Evolutionary conservation across 805 yeast genomes (phyloP).

Genomic region (Candida ulmi): DNA sequence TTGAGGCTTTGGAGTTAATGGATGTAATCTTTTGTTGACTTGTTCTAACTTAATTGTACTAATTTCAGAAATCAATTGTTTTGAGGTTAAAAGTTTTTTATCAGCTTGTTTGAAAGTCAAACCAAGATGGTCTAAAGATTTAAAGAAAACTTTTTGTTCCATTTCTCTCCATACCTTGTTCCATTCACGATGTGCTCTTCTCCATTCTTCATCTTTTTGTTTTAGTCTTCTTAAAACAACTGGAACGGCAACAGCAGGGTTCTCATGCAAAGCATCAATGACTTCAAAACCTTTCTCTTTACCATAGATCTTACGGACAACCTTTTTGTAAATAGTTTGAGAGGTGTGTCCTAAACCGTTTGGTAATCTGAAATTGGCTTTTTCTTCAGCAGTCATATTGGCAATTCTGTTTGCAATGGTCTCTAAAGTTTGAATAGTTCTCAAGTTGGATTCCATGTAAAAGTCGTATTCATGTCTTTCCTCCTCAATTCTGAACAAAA

Average conservation of each 20-base stretch:
- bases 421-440: slow-evolving; percentile 93
- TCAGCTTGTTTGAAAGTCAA: slow-evolving; percentile 96
- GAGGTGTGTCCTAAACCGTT: slow-evolving; percentile 93
- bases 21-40: slow-evolving; percentile 77
- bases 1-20: slow-evolving; percentile 82
- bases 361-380: slow-evolving; percentile 78
- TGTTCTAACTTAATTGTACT: slow-evolving; percentile 91
- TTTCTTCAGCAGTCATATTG: slow-evolving; percentile 88
- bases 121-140: slow-evolving; percentile 92
- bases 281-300: slow-evolving; percentile 95
- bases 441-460: slow-evolving; percentile 88
- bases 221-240: slow-evolving; percentile 86
- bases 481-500: slow-evolving; percentile 90
- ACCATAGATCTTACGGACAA: slow-evolving; percentile 87
- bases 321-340: slow-evolving; percentile 86
- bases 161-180: slow-evolving; percentile 98
- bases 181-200: slow-evolving; percentile 97
- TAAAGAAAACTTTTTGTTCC: slow-evolving; percentile 90
- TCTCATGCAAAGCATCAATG: slow-evolving; percentile 90
- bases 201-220: slow-evolving; percentile 99
- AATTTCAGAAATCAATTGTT: slow-evolving; percentile 85
- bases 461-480: slow-evolving; percentile 97
- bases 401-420: slow-evolving; percentile 92
- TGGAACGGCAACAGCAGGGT: slow-evolving; percentile 94
- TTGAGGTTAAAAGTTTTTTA: slow-evolving; percentile 83